Percentiles rank a stretch among this genome's conserved stretches.
Evolutionary conservation across 2,329 filamentous ascomycete genomes (phyloP).

Genomic region (Didymosphaeria variabile): DNA sequence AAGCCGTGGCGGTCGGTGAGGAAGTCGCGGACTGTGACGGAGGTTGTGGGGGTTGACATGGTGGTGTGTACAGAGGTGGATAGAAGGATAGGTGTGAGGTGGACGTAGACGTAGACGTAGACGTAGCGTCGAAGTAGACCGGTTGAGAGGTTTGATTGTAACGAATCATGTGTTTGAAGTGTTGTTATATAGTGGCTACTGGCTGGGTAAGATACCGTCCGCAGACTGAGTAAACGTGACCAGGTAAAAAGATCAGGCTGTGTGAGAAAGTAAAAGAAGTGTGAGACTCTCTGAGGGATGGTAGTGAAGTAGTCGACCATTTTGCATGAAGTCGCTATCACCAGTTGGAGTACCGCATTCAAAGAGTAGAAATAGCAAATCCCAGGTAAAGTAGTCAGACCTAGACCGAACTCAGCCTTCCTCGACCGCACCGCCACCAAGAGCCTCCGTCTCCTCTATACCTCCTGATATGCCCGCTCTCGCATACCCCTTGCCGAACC

Average conservation of each 20-base stretch:
- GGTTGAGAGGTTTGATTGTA: not conserved
- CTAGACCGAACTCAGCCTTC: not conserved
- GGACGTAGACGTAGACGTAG: not conserved
- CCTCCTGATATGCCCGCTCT: too few relatives aligned
- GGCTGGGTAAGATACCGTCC: too few relatives aligned
- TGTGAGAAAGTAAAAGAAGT: too few relatives aligned
- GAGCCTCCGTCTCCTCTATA: not conserved
- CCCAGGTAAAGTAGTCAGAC: not conserved
- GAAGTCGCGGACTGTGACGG: conserved; percentile 11
- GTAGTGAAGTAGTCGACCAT: not conserved
- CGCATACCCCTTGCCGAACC: not conserved
- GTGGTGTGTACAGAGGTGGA: not conserved
- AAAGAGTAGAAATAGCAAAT: not conserved
- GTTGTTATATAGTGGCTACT: not conserved
- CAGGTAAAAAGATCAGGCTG: too few relatives aligned
- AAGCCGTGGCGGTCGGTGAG: conserved; percentile 11
- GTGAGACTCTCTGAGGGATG: not conserved
- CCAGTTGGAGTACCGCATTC: not conserved
- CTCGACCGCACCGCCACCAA: not conserved
- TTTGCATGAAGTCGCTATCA: not conserved
- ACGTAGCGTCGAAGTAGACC: not conserved
- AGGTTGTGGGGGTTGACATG: not conserved
- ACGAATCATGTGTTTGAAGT: not conserved
- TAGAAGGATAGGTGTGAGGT: not conserved
- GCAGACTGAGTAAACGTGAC: too few relatives aligned